A percentile compares a stretch with the other conserved stretches of the same genome.
phyloP scores from a whole-genome alignment of 2,329 filamentous ascomycete species.

The Hymenoscyphus fructigenus region DNA sequence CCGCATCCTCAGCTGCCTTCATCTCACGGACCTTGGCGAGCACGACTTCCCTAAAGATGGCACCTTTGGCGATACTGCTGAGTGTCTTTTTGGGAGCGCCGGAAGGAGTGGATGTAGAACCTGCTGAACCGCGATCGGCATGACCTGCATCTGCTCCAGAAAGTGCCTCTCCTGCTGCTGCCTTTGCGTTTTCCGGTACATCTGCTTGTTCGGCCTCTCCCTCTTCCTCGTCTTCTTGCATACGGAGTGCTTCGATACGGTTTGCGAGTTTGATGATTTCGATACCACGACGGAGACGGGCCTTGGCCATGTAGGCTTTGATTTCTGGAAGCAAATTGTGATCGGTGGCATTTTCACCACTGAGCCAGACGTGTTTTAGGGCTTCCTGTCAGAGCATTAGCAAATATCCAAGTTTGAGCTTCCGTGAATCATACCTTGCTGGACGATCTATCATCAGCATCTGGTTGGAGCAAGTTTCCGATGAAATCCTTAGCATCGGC shows the following conservation, averaged over 20 bases:
- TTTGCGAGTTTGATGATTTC: constrained; percentile 95
- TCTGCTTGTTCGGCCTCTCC: constrained; percentile 66
- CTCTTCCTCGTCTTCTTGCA: constrained; percentile 86
- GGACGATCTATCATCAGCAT: constrained; percentile 72
- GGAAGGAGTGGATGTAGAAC: constrained; percentile 12
- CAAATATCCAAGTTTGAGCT: neutral
- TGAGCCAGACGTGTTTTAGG: constrained; percentile 83
- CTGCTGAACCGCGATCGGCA: constrained; percentile 9
- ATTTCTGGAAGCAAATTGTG: constrained; percentile 98
- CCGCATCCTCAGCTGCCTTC: constrained; percentile 78
- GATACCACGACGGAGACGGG: constrained; percentile 87
- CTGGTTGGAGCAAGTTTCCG: constrained; percentile 72
- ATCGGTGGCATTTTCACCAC: constrained; percentile 85
- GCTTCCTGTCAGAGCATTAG: constrained; percentile 58
- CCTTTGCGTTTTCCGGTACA: constrained; percentile 54
- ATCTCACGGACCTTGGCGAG: constrained; percentile 90
- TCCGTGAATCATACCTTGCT: constrained; percentile 58
- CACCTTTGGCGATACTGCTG: constrained; percentile 54
- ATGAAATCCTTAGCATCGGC: constrained; percentile 96
- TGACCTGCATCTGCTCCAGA: constrained; percentile 19
- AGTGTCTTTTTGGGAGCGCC: constrained; percentile 43
- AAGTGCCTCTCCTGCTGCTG: constrained; percentile 52
- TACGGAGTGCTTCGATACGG: constrained; percentile 90
- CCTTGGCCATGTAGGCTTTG: constrained; percentile 87
- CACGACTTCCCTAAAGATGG: constrained; percentile 93